Evolutionary conservation across 495 filamentous ascomycete species (phyloP).

Genomic region (Penicillium malachiteum): DNA sequence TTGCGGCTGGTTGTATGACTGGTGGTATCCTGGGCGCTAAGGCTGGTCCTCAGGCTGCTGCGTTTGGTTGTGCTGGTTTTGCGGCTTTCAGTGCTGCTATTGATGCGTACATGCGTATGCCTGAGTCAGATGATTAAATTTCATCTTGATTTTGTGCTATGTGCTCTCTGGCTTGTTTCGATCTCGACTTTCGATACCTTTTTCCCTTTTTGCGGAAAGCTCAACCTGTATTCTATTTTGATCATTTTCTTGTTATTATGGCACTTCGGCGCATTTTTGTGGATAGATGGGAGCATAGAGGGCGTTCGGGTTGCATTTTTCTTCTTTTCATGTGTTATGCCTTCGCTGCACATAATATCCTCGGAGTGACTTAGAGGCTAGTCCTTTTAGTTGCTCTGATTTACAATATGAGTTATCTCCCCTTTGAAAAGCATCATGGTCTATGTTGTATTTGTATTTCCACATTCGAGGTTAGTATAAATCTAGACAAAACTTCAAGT

Average conservation of each 20-base stretch:
- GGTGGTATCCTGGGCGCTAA: constrained; percentile 81
- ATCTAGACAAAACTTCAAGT: too few species aligned
- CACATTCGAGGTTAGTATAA: too few species aligned
- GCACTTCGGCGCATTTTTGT: constrained; percentile 23
- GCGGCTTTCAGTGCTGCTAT: constrained; percentile 95
- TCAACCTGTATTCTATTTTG: constrained; percentile 1
- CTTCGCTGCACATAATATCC: constrained; percentile 2
- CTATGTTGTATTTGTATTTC: too few species aligned
- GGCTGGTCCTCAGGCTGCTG: constrained; percentile 88
- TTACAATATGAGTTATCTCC: too few species aligned
- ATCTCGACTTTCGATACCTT: constrained; percentile 3
- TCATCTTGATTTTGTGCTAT: neutral
- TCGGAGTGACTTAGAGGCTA: too few species aligned
- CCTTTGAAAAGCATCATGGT: too few species aligned
- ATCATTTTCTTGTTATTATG: constrained; percentile 22
- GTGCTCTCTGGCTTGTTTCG: constrained; percentile 6
- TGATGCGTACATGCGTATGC: constrained; percentile 83
- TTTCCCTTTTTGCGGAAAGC: neutral
- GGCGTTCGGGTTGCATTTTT: constrained; percentile 24
- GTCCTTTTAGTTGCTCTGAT: too few species aligned
- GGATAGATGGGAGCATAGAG: constrained; percentile 27
- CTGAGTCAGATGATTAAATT: constrained; percentile 30
- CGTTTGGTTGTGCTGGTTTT: constrained; percentile 87
- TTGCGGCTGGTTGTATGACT: constrained; percentile 85
- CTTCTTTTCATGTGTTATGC: constrained; percentile 2